These are phyloP conservation scores for Cercospora sesami DNA, from an alignment of 2,329 filamentous ascomycete species.

Conservation along the genomic window DNA sequence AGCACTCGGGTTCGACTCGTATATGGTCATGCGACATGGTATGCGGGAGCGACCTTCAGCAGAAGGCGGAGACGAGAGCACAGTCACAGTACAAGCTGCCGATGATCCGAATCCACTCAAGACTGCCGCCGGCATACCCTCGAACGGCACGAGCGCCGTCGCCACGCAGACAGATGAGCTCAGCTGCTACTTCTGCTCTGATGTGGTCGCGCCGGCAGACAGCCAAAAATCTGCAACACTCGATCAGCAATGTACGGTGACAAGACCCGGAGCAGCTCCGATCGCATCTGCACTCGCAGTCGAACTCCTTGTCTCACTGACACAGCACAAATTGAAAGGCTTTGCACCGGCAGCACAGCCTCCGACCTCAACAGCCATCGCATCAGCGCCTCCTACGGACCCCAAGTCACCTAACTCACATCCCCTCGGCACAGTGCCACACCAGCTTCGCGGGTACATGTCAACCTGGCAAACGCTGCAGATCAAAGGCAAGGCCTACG, in stretches of 20 bases:
- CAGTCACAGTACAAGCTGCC: slow-evolving; percentile 26
- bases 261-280: slow-evolving; percentile 84
- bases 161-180: slow-evolving; percentile 57
- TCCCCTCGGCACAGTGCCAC: slow-evolving; percentile 71
- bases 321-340: slow-evolving; percentile 63
- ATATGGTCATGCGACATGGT: slow-evolving; percentile 95
- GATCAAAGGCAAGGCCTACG: slow-evolving; percentile 72
- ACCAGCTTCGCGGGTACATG: slow-evolving; percentile 77
- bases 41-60: slow-evolving; percentile 47
- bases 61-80: slow-evolving; percentile 28
- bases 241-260: slow-evolving; percentile 97
- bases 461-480: slow-evolving; percentile 72
- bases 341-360: slow-evolving; percentile 42
- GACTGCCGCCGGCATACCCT: slow-evolving; percentile 28
- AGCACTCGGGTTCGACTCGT: slow-evolving; percentile 93
- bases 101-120: slow-evolving; percentile 27
- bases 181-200: slow-evolving; percentile 98
- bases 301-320: slow-evolving; percentile 80
- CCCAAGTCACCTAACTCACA: slow-evolving; percentile 34
- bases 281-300: slow-evolving; percentile 90
- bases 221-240: slow-evolving; percentile 93
- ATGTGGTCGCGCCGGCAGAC: slow-evolving; percentile 90
- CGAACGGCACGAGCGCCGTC: slow-evolving; percentile 11
- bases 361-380: slow-evolving; percentile 30
- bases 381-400: slow-evolving; percentile 38